Evolutionary conservation across 2,329 filamentous ascomycete species (phyloP).

Genomic region (Magnaporthiopsis incrustans): DNA sequence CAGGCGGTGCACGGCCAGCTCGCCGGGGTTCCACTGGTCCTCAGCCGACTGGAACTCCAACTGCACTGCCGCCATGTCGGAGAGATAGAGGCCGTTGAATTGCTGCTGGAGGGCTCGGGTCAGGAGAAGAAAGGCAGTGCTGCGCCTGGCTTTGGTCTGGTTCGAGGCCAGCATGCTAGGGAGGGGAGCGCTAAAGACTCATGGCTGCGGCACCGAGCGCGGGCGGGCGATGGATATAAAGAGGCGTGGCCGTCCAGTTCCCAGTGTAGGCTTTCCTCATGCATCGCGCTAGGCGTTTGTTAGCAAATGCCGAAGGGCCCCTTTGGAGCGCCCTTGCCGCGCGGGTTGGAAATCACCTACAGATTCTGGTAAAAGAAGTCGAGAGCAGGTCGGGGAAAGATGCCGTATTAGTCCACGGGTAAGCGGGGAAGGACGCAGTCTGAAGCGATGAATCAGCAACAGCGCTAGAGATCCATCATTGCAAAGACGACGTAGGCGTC

Average conservation of each 20-base stretch:
- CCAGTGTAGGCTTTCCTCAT: background rate
- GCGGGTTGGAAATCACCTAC: background rate
- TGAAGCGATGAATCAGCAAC: background rate
- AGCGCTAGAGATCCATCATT: background rate
- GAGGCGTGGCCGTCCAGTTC: background rate
- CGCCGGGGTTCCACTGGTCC: constrained; percentile 55
- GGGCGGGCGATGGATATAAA: background rate
- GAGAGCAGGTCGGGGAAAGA: background rate
- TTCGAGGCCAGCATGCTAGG: background rate
- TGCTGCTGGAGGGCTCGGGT: background rate
- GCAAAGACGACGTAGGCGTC: too few species aligned
- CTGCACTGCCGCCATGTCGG: background rate
- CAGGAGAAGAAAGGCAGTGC: background rate
- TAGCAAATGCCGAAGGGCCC: background rate
- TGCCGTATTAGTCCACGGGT: background rate
- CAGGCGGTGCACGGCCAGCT: constrained; percentile 54
- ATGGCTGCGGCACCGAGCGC: background rate
- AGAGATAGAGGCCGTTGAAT: background rate
- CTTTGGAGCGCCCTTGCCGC: too few species aligned
- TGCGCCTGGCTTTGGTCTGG: background rate
- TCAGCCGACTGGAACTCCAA: constrained; percentile 1
- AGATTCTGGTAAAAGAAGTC: background rate
- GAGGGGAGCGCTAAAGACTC: background rate
- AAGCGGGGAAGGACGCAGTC: background rate
- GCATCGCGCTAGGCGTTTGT: background rate